These are phyloP conservation scores for Paecilomyces sp. DNA, from an alignment of 2,329 filamentous ascomycete species.

Conservation along the genomic window DNA sequence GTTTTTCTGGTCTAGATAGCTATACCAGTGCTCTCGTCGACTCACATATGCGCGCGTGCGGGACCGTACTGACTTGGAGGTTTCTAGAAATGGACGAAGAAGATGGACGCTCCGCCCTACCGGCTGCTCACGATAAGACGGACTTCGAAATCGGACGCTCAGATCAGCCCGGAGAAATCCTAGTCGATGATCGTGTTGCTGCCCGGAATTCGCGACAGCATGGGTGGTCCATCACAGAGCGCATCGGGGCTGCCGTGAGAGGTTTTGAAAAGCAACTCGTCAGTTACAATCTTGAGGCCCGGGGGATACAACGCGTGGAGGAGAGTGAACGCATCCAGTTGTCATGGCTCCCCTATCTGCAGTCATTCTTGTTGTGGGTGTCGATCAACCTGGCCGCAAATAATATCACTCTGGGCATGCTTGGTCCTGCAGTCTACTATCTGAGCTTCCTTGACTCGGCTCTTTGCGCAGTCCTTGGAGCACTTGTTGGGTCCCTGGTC, in stretches of 20 bases:
- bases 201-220: background rate
- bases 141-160: background rate
- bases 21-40: background rate
- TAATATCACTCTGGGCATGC: conserved; percentile 58
- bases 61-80: background rate
- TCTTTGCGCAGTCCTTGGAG: conserved; percentile 52
- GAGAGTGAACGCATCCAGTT: conserved; percentile 48
- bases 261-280: conserved; percentile 33
- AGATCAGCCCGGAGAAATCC: conserved; percentile 6
- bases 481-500: conserved; percentile 47
- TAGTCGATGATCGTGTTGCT: conserved; percentile 11
- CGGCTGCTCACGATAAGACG: background rate
- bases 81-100: background rate
- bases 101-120: background rate
- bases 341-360: conserved; percentile 46
- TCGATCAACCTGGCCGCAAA: conserved; percentile 57
- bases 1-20: background rate
- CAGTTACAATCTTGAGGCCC: conserved; percentile 47
- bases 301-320: conserved; percentile 54
- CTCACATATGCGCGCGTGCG: background rate
- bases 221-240: conserved; percentile 13
- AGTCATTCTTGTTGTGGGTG: conserved; percentile 54
- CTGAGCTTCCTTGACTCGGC: conserved; percentile 52
- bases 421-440: conserved; percentile 52
- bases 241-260: conserved; percentile 22